Evolutionary conservation across 108 stramenopile genomes (phyloP).

Genomic region (Bacterosira constricta): DNA sequence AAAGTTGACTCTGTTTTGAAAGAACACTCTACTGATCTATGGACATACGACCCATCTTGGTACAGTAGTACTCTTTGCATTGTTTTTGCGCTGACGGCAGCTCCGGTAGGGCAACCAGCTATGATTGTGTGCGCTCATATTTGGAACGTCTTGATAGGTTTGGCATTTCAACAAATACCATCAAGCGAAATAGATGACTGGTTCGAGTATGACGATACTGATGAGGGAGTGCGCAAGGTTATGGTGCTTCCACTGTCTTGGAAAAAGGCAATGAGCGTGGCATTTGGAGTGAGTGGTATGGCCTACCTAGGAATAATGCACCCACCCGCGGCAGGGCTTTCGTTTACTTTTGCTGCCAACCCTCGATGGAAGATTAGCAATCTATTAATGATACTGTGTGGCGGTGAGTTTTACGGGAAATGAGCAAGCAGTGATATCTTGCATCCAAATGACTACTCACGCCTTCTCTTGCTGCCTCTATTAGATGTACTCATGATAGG

Average conservation of each 20-base stretch:
- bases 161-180: slow-evolving; percentile 20
- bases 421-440: neutral
- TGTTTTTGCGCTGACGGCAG: slow-evolving; percentile 41
- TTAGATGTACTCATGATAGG: neutral
- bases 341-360: neutral
- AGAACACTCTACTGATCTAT: neutral
- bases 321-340: slow-evolving; percentile 12
- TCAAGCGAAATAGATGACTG: neutral
- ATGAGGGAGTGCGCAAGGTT: neutral
- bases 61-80: slow-evolving; percentile 21
- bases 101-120: slow-evolving; percentile 38
- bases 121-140: slow-evolving; percentile 23
- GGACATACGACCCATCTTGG: slow-evolving; percentile 18
- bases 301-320: slow-evolving; percentile 27
- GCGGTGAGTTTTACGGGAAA: neutral
- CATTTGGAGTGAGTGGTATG: slow-evolving; percentile 6
- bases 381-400: neutral
- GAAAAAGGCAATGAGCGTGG: slow-evolving; percentile 14
- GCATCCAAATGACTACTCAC: neutral
- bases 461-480: neutral
- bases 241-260: neutral
- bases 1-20: neutral
- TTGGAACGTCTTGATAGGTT: slow-evolving; percentile 2
- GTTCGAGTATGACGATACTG: neutral
- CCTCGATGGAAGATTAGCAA: neutral